Evolutionary conservation across 192 early-diverging fungal species (phyloP), one percentile per base, ranked within the genome.

Genomic region (Allomyces macrogynus): DNA sequence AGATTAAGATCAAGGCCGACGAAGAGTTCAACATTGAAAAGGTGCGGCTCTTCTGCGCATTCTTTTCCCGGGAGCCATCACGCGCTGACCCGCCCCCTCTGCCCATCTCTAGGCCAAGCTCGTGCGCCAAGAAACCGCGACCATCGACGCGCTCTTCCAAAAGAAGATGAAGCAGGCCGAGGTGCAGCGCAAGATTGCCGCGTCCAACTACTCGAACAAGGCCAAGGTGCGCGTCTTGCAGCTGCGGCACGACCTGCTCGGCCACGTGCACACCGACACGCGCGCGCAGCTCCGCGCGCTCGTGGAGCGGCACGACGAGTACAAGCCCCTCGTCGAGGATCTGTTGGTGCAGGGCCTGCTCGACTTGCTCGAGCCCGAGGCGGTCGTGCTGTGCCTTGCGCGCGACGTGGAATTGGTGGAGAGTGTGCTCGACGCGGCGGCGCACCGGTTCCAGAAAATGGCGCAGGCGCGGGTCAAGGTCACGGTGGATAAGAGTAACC

Each of bases 11-110:
- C 71, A 99, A 98, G 87, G 95, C 95, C 63, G 93, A 99, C 75
- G 95, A 99, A 69, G 95, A 99, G 71, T 99, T 97, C 83, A 99
- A 99, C 78, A 99, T 99, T 80, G 95, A 99, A 80, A 92, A 92
- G 83, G 83, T 83, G 69, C 61, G 43, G 20, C 18, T 10, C 3
- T 40, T 3, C 27, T 60, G 60, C 16, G 60, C 20, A 18, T 18
- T 4, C 22, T 60, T 1, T 23, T n/a, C n/a, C 20, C 20, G 16
- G 20, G 20, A 22, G 60, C 20, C 18, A 22, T 22, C 57, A 60
- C n/a, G 1, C n/a, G 43, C 57, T 24, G 65, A 24, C 23, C 24
- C 5, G 10, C 0, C 16, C 20, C 24, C 32, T 24, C 32, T 64
- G 3, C 67, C 4, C 42, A 32, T 23, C 32, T 25, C 22, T 73